Percentiles rank a stretch among this genome's conserved stretches.
phyloP scores from a whole-genome alignment of 2,329 filamentous ascomycete genomes.

The Fusarium sp. region DNA sequence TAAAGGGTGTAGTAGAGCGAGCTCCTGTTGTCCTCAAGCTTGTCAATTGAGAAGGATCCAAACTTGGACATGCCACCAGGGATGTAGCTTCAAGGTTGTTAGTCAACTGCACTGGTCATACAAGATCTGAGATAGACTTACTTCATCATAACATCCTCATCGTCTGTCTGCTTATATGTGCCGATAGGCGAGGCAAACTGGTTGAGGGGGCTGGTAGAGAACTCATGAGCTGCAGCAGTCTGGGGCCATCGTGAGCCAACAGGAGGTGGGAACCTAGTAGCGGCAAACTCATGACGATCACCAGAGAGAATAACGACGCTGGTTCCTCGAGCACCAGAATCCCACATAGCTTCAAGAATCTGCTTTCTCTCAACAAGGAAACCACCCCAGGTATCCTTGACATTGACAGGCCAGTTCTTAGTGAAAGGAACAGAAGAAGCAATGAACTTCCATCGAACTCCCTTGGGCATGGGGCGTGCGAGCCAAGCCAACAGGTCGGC shows the following conservation, averaged over 20 bases:
- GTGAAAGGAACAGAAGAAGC: slow-evolving; percentile 94
- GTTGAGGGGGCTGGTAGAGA: slow-evolving; percentile 88
- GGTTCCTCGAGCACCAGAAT: slow-evolving; percentile 76
- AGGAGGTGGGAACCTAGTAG: slow-evolving; percentile 79
- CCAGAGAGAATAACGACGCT: slow-evolving; percentile 88
- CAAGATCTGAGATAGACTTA: slow-evolving; percentile 63
- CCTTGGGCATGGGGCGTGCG: slow-evolving; percentile 74
- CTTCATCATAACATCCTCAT: slow-evolving; percentile 86
- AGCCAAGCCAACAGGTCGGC: slow-evolving; percentile 84
- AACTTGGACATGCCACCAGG: slow-evolving; percentile 91
- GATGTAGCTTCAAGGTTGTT: slow-evolving; percentile 67
- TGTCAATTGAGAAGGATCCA: slow-evolving; percentile 77
- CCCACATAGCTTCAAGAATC: slow-evolving; percentile 93
- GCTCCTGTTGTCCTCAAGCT: slow-evolving; percentile 68
- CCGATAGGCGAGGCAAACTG: slow-evolving; percentile 92
- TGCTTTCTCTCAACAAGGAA: slow-evolving; percentile 83
- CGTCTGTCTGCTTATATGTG: slow-evolving; percentile 84
- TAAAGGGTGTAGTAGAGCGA: slow-evolving; percentile 84
- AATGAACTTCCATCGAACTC: slow-evolving; percentile 93
- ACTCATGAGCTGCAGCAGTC: slow-evolving; percentile 81
- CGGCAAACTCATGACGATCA: slow-evolving; percentile 96
- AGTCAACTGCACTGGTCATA: not conserved
- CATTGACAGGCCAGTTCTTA: slow-evolving; percentile 94
- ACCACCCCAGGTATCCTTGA: slow-evolving; percentile 92
- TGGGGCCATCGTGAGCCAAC: slow-evolving; percentile 70